Evolutionary conservation across 2,329 filamentous ascomycete species (phyloP).

Genomic region (Ophioceras dolichostomum): DNA sequence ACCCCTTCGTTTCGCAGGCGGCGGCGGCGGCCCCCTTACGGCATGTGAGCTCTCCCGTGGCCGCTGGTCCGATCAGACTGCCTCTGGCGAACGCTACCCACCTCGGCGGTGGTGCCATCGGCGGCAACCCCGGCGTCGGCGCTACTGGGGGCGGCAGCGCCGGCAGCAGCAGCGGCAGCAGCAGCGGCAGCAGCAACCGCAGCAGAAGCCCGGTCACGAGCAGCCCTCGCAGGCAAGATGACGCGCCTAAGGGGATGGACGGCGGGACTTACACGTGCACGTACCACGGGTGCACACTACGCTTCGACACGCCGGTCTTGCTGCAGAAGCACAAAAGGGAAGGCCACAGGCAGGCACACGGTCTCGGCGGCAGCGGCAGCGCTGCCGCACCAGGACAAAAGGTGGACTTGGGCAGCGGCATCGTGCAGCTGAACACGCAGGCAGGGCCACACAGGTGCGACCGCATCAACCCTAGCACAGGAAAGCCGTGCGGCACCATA

Average conservation of each 20-base stretch:
- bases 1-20: constrained; percentile 31
- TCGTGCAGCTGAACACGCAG: constrained; percentile 64
- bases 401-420: constrained; percentile 26
- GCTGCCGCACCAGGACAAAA: constrained; percentile 8
- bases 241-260: too few species aligned
- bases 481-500: constrained; percentile 86
- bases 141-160: neutral
- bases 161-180: neutral
- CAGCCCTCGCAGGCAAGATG: constrained; percentile 40
- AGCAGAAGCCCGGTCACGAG: constrained; percentile 7
- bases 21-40: too few species aligned
- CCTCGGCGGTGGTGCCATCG: constrained; percentile 22
- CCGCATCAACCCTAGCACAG: constrained; percentile 86
- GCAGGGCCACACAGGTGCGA: constrained; percentile 89
- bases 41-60: too few species aligned
- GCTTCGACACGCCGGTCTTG: constrained; percentile 77
- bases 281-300: constrained; percentile 77
- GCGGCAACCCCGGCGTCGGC: neutral
- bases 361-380: constrained; percentile 23
- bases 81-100: too few species aligned
- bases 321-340: constrained; percentile 95
- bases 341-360: constrained; percentile 67
- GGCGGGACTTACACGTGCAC: constrained; percentile 92
- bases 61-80: too few species aligned
- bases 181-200: neutral